A percentile compares a stretch with the other conserved stretches of the same genome.
These are phyloP conservation scores for Yamadazyma diddensiae DNA, from an alignment of 1,139 yeast species.

Conservation along the genomic window DNA sequence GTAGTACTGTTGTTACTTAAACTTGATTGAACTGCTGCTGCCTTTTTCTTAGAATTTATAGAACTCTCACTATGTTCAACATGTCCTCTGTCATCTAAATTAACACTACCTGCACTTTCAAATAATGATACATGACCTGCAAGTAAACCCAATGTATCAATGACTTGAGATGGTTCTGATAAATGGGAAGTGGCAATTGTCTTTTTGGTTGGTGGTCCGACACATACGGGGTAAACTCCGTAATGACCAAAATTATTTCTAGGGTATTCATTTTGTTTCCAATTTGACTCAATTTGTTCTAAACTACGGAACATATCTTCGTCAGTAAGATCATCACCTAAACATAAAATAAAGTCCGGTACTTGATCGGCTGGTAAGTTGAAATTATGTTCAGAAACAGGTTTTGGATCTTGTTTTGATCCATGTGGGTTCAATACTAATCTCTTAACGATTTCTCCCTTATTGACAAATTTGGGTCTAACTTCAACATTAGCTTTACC, in stretches of 20 bases:
- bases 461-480: conserved; percentile 88
- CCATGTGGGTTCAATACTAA: conserved; percentile 67
- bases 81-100: conserved; percentile 75
- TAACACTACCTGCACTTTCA: conserved; percentile 74
- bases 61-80: conserved; percentile 46
- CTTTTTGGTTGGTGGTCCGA: conserved; percentile 89
- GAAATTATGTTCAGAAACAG: conserved; percentile 20
- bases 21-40: conserved; percentile 19
- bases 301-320: conserved; percentile 93
- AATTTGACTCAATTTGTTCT: conserved; percentile 53
- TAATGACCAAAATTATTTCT: conserved; percentile 47
- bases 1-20: background rate
- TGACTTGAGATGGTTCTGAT: conserved; percentile 79
- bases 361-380: conserved; percentile 44
- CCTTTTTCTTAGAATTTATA: conserved; percentile 37
- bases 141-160: conserved; percentile 78
- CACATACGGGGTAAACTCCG: conserved; percentile 85
- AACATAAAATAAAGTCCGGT: conserved; percentile 83
- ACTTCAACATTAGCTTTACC: conserved; percentile 93
- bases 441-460: conserved; percentile 91
- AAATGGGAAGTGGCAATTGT: conserved; percentile 89
- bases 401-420: conserved; percentile 34
- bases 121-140: conserved; percentile 73
- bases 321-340: conserved; percentile 96
- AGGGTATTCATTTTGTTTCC: conserved; percentile 36